Evolutionary conservation across 1,284 basidiomycete genomes (phyloP), one percentile per base, ranked within the genome.

Genomic region (Agroathelia rolfsii): DNA sequence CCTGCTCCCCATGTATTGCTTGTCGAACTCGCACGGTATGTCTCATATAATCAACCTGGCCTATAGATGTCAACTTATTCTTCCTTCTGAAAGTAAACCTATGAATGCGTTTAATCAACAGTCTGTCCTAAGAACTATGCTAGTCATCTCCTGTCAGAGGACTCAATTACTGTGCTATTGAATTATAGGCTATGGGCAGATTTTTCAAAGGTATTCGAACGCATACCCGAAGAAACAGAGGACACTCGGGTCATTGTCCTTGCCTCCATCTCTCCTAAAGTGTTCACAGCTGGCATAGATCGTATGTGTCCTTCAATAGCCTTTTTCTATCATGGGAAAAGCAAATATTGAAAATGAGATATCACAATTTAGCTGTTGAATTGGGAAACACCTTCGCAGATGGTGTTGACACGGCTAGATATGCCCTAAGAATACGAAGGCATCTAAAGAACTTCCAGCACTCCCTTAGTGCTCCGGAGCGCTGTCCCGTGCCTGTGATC

Each of bases 401-500:
- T n/a, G n/a, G n/a, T n/a, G n/a, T n/a, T n/a, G n/a, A n/a, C n/a
- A n/a, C n/a, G n/a, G n/a, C n/a, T n/a, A n/a, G n/a, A n/a, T n/a
- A n/a, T n/a, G 58, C 57, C 0, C n/a, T n/a, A n/a, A n/a, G n/a
- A n/a, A n/a, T n/a, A n/a, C n/a, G n/a, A n/a, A n/a, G n/a, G n/a
- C n/a, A n/a, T n/a, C n/a, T n/a, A n/a, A n/a, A n/a, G n/a, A 66
- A 68, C 15, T 85, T 89, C 56, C 88, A 93, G 58, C 50, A 58
- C n/a, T 72, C 74, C 20, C 83, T 92, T 32, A 61, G 69, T 0
- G 61, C 76, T 0, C 69, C 86, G 0, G 76, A 87, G 44, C 58
- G 70, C n/a, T 79, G 78, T 43, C 69, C 72, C 0, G 78, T 82
- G 48, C 92, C 92, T 0, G 85, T 96, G 37, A 86, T 97, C 35